These are phyloP conservation scores for Aristolochia fimbriata DNA, from an alignment of 164 flowering plant species.

Conservation along the genomic window DNA sequence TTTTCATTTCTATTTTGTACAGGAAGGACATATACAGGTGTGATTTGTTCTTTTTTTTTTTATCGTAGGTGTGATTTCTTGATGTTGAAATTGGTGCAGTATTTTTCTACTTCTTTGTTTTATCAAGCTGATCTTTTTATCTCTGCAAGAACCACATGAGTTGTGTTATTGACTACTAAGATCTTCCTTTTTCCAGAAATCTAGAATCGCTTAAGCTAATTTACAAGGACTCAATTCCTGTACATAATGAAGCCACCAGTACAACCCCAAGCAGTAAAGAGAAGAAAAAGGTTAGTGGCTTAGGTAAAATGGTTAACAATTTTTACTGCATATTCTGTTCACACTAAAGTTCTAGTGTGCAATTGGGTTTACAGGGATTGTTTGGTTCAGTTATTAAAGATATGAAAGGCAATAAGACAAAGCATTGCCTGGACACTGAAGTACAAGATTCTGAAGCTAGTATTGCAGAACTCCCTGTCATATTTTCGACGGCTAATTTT, in stretches of 20 bases:
- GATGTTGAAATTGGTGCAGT: neutral
- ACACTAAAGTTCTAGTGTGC: neutral
- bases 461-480: conserved; percentile 33
- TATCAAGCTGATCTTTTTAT: neutral
- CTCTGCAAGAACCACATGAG: neutral
- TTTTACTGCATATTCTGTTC: neutral
- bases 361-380: conserved; percentile 37
- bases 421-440: conserved; percentile 31
- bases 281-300: conserved; percentile 59
- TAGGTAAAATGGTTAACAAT: neutral
- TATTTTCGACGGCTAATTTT: conserved; percentile 57
- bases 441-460: conserved; percentile 34
- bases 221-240: conserved; percentile 28
- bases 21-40: conserved; percentile 59
- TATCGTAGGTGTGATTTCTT: conserved; percentile 38
- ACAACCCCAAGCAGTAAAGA: conserved; percentile 38
- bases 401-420: conserved; percentile 42
- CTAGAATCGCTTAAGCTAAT: conserved; percentile 46
- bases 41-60: neutral
- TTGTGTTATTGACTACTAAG: neutral
- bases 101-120: neutral
- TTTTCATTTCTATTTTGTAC: conserved; percentile 42
- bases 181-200: conserved; percentile 23
- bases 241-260: conserved; percentile 22
- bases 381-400: conserved; percentile 57